Percentiles rank a stretch among this genome's conserved stretches.
These are phyloP conservation scores for Sordaria brevicollis DNA, from an alignment of 495 filamentous ascomycete genomes.

Conservation along the genomic window DNA sequence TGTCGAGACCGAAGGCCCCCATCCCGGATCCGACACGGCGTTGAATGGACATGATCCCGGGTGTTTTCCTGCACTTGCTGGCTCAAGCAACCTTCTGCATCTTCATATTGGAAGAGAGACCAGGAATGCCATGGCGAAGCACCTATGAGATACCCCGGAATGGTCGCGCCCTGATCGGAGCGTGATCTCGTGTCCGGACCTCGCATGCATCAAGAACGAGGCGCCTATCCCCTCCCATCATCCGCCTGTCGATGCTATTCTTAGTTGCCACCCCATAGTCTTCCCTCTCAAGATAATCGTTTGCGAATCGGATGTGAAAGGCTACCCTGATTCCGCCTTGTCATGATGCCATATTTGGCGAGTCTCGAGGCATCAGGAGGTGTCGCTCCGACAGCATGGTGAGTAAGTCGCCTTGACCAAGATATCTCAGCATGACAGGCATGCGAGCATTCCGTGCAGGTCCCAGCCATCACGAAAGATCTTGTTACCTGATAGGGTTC, in stretches of 20 bases:
- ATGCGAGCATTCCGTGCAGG: neutral
- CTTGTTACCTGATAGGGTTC: neutral
- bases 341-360: neutral
- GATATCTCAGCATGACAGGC: neutral
- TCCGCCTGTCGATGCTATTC: neutral
- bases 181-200: neutral
- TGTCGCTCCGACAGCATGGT: neutral
- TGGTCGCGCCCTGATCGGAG: neutral
- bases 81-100: neutral
- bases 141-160: neutral
- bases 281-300: neutral
- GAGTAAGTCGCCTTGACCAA: neutral
- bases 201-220: neutral
- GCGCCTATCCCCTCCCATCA: neutral
- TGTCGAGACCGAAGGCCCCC: neutral
- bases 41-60: neutral
- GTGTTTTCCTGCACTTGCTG: neutral
- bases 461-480: neutral
- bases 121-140: neutral
- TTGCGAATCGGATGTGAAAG: neutral
- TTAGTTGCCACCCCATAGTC: neutral
- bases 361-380: neutral
- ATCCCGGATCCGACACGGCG: neutral
- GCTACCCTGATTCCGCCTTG: neutral
- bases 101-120: neutral